A percentile compares a stretch with the other conserved stretches of the same genome.
These are phyloP conservation scores for Gyromitra esculenta DNA, from an alignment of 2,329 filamentous ascomycete species.

Conservation along the genomic window DNA sequence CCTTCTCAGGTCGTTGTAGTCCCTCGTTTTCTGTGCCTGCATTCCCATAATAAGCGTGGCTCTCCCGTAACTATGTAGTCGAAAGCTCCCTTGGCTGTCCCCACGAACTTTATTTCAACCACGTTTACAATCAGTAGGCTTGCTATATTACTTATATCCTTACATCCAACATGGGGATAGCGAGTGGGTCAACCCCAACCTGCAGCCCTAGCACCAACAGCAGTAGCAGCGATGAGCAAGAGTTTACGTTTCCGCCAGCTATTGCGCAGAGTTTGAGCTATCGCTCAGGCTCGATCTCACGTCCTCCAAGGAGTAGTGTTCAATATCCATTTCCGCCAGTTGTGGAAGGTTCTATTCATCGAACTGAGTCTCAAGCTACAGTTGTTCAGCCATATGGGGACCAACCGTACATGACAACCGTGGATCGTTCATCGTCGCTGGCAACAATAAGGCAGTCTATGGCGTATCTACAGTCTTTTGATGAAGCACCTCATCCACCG, in stretches of 20 bases:
- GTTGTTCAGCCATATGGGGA: constrained; percentile 32
- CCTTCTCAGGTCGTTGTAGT: background rate
- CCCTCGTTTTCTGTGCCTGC: background rate
- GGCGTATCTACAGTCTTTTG: constrained; percentile 44
- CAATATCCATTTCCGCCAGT: constrained; percentile 45
- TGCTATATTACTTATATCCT: background rate
- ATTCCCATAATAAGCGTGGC: constrained; percentile 21
- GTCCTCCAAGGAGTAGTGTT: constrained; percentile 5
- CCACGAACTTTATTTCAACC: constrained; percentile 10
- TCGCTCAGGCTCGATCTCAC: constrained; percentile 21
- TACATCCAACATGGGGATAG: constrained; percentile 34
- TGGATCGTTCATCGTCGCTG: constrained; percentile 32
- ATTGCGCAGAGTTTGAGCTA: constrained; percentile 34
- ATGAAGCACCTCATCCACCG: background rate
- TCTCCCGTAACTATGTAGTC: constrained; percentile 3
- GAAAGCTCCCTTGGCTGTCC: constrained; percentile 13
- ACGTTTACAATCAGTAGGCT: background rate
- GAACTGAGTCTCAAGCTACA: constrained; percentile 31
- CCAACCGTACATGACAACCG: constrained; percentile 5
- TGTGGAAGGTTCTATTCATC: constrained; percentile 8
- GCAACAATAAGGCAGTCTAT: constrained; percentile 42
- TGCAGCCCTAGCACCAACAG: constrained; percentile 44
- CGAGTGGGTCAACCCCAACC: constrained; percentile 44
- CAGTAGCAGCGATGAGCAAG: constrained; percentile 29
- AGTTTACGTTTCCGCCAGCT: constrained; percentile 27